Percentiles rank a stretch among this genome's conserved stretches.
phyloP scores from a whole-genome alignment of 306 rosid species.

The Notholithocarpus densiflorus region DNA sequence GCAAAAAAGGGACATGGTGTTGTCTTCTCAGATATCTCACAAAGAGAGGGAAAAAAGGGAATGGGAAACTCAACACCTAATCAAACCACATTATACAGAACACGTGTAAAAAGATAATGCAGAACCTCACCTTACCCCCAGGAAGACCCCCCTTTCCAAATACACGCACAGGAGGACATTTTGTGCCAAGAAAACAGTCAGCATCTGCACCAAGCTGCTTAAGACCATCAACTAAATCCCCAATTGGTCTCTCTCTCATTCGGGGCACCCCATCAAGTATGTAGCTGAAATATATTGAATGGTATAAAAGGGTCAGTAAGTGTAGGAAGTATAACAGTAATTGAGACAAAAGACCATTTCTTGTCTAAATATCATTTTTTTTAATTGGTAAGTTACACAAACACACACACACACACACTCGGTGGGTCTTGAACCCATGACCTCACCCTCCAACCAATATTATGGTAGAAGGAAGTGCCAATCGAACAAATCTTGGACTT shows the following conservation, averaged over 20 bases:
- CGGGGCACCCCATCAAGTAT: constrained; percentile 97
- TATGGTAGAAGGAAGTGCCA: too few species aligned
- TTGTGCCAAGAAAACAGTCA: constrained; percentile 90
- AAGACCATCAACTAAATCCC: constrained; percentile 90
- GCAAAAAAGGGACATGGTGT: neutral
- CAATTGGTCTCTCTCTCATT: constrained; percentile 99
- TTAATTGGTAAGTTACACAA: too few species aligned
- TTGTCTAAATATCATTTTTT: too few species aligned
- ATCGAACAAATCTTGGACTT: too few species aligned
- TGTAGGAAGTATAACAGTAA: constrained; percentile 7
- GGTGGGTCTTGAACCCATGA: too few species aligned
- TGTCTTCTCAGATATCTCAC: neutral
- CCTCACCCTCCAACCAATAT: too few species aligned
- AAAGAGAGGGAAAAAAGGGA: neutral
- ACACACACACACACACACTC: too few species aligned
- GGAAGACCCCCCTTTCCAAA: constrained; percentile 98
- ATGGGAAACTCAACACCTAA: neutral
- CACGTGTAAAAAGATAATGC: neutral
- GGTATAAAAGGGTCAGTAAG: constrained; percentile 1
- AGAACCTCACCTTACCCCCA: constrained; percentile 80
- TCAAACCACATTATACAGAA: neutral
- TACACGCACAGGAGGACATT: constrained; percentile 94
- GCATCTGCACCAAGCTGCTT: constrained; percentile 96
- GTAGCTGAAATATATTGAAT: constrained; percentile 54
- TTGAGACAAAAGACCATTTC: neutral